Evolutionary conservation across 2,329 filamentous ascomycete genomes (phyloP).

Genomic region (Cordyceps farinosa): DNA sequence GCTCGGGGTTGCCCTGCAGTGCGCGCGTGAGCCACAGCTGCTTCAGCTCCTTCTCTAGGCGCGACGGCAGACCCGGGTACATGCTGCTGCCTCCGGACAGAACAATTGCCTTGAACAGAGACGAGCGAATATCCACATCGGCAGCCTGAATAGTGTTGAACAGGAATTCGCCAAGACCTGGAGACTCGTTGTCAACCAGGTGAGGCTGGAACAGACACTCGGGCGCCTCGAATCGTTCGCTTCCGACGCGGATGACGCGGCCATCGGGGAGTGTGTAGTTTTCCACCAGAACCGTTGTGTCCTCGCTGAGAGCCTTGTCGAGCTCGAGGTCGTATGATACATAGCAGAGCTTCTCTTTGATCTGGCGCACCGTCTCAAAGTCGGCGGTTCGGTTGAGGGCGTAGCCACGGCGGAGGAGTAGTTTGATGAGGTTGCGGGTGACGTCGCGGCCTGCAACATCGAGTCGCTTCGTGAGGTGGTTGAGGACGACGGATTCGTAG

Average conservation of each 20-base stretch:
- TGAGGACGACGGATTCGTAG: slow-evolving; percentile 96
- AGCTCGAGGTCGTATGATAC: slow-evolving; percentile 97
- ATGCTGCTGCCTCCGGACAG: slow-evolving; percentile 96
- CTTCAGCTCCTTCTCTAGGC: slow-evolving; percentile 97
- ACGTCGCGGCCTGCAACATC: slow-evolving; percentile 97
- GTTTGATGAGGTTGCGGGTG: slow-evolving; percentile 94
- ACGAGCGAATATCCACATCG: slow-evolving; percentile 90
- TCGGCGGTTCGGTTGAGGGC: slow-evolving; percentile 97
- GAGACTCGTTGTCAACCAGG: slow-evolving; percentile 94
- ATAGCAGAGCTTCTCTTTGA: slow-evolving; percentile 99
- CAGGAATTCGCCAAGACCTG: slow-evolving; percentile 91
- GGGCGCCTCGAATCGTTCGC: slow-evolving; percentile 95
- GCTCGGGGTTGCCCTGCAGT: slow-evolving; percentile 84
- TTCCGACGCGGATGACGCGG: slow-evolving; percentile 91
- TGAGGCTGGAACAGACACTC: slow-evolving; percentile 99
- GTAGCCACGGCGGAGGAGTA: slow-evolving; percentile 90
- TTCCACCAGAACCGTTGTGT: slow-evolving; percentile 95
- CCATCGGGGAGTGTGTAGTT: slow-evolving; percentile 97
- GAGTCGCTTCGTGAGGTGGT: slow-evolving; percentile 89
- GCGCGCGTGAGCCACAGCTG: slow-evolving; percentile 96
- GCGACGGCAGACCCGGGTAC: slow-evolving; percentile 93
- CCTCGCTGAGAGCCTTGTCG: slow-evolving; percentile 92
- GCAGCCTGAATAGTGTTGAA: slow-evolving; percentile 98
- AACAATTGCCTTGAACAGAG: slow-evolving; percentile 95
- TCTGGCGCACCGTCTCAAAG: slow-evolving; percentile 97